A percentile compares a stretch with the other conserved stretches of the same genome.
phyloP scores from a whole-genome alignment of 1,284 basidiomycete species.

The Cerioporus squamosus region DNA sequence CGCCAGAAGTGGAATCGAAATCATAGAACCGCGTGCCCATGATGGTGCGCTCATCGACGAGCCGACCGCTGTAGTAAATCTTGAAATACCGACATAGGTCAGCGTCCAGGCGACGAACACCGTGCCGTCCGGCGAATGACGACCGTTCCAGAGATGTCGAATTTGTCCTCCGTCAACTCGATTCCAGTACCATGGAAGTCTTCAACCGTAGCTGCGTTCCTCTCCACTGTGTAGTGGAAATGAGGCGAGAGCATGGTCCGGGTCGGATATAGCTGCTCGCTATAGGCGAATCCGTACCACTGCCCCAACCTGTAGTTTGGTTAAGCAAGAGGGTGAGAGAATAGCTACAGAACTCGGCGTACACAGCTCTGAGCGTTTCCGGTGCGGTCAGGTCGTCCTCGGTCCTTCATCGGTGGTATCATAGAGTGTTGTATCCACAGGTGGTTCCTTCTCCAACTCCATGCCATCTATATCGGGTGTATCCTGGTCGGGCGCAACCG shows the following conservation, averaged over 20 bases:
- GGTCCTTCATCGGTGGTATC: conserved; percentile 2
- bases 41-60: conserved; percentile 13
- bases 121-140: not conserved
- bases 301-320: conserved; percentile 2
- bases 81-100: not conserved
- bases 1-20: not conserved
- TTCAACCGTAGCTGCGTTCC: not conserved
- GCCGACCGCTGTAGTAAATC: not conserved
- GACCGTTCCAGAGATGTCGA: conserved; percentile 1
- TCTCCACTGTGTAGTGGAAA: conserved; percentile 5
- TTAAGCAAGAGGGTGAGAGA: not conserved
- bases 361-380: not conserved
- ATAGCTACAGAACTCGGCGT: not conserved
- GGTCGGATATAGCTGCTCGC: not conserved
- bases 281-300: conserved; percentile 12
- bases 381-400: conserved; percentile 9
- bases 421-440: not conserved
- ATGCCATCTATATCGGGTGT: not conserved
- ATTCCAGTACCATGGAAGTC: conserved; percentile 3
- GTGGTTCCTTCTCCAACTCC: not conserved
- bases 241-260: conserved; percentile 7
- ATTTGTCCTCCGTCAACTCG: conserved; percentile 4
- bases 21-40: not conserved
- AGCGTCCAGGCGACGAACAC: not conserved
- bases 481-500: not conserved